Evolutionary conservation across 1,284 basidiomycete genomes (phyloP).

Genomic region (Sparassis latifolia): DNA sequence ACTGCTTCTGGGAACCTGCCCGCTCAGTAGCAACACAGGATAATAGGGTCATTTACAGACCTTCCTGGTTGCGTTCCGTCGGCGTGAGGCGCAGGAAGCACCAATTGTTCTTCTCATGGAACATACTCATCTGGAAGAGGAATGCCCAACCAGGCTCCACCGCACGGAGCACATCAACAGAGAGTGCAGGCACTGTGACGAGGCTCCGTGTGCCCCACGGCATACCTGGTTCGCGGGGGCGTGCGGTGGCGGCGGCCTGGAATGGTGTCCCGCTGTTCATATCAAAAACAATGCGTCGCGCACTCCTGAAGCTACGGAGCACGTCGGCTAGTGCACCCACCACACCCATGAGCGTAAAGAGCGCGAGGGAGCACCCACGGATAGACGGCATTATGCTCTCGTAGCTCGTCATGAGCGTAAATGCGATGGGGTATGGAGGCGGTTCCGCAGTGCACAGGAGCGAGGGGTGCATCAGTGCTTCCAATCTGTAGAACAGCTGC

Average conservation of each 20-base stretch:
- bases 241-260: background rate
- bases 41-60: background rate
- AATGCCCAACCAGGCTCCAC: background rate
- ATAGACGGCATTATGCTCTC: background rate
- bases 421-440: background rate
- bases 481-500: slow-evolving; percentile 19
- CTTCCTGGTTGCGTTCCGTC: background rate
- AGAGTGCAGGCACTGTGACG: background rate
- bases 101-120: background rate
- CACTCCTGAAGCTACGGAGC: background rate
- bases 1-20: background rate
- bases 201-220: background rate
- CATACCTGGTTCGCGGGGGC: background rate
- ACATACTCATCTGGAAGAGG: background rate
- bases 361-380: background rate
- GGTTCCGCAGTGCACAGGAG: slow-evolving; percentile 4
- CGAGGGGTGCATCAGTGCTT: slow-evolving; percentile 23
- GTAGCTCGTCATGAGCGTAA: background rate
- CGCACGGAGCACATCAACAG: background rate
- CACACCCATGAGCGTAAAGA: background rate
- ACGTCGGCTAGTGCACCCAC: background rate
- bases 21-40: background rate
- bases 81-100: background rate
- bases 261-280: background rate
- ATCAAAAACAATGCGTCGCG: background rate